Base-by-base conservation (phyloP, 192 early-diverging fungal genomes). In the Helicostylum pulchrum region DNA sequence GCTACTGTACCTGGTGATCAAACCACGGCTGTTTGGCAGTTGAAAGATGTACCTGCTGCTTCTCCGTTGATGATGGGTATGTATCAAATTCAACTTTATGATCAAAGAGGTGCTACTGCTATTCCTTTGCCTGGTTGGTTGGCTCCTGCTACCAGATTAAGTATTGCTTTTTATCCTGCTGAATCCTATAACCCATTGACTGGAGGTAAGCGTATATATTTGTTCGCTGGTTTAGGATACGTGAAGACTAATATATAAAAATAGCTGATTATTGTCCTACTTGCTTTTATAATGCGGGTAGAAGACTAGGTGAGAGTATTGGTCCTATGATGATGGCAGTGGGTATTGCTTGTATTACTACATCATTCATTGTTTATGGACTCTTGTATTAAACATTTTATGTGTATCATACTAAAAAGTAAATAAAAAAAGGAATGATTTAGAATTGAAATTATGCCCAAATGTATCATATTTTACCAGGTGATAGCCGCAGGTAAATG, bases 1-100 rank as follows among this genome's bases (percentile, higher is more conserved):
- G 23, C 66, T 30, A 43, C 57, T 34, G 7, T 72, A 34, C 54
- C 34, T 44, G 74, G 70, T 11, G 42, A 47, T 10, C 69, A 66
- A 14, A 67, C 66, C 1, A 71, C 61, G 45, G 65, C 56, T 50
- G 69, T 76, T 0, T 76, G 74, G 74, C 53, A 76, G 2, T 30
- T 76, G 3, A 55, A 43, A 7, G 30, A 51, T 43, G 69, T 71
- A 7, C 56, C 66, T 3, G 39, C 47, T 8, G 56, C 61, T 17
- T 62, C 64, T 9, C 74, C 74, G 20, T 61, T 76, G 55, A 65
- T 71, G 54, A 71, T 67, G 45, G 74, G 68, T 20, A 46, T 21
- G 10, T 76, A 76, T 52, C 66, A 70, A n/a, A 68, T 76, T 20
- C 61, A 64, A 36, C 21, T 76, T 2, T 68, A 65, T 21, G 74